Evolutionary conservation across 2,329 filamentous ascomycete genomes (phyloP).

Genomic region (Fusarium xylarioides): DNA sequence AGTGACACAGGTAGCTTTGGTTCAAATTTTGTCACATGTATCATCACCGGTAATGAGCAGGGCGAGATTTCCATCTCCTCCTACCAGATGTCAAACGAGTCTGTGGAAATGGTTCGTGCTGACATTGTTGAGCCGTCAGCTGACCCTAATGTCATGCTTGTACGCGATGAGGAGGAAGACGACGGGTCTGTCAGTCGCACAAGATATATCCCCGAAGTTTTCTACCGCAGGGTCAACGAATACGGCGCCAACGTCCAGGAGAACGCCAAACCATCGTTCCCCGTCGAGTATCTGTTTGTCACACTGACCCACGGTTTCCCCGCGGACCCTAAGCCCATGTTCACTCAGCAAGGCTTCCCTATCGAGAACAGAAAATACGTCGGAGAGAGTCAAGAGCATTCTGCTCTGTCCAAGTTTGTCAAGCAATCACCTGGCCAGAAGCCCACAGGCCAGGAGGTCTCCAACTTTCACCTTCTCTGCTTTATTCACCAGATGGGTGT

Average conservation of each 20-base stretch:
- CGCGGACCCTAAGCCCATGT: slow-evolving; percentile 78
- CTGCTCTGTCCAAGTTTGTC: slow-evolving; percentile 73
- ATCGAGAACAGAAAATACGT: slow-evolving; percentile 91
- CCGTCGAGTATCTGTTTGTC: slow-evolving; percentile 94
- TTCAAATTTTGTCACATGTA: slow-evolving; percentile 96
- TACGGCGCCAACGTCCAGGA: slow-evolving; percentile 96
- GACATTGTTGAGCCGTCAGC: slow-evolving; percentile 96
- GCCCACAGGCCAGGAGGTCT: slow-evolving; percentile 72
- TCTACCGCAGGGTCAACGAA: slow-evolving; percentile 94
- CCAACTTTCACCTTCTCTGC: slow-evolving; percentile 93
- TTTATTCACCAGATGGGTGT: slow-evolving; percentile 85
- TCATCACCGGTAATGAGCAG: slow-evolving; percentile 90
- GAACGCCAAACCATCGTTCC: slow-evolving; percentile 95
- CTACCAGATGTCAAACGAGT: slow-evolving; percentile 94
- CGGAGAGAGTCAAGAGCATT: slow-evolving; percentile 84
- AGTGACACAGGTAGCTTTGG: slow-evolving; percentile 94
- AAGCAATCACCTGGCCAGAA: slow-evolving; percentile 69
- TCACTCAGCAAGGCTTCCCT: slow-evolving; percentile 79
- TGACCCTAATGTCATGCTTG: slow-evolving; percentile 92
- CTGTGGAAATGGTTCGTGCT: slow-evolving; percentile 95
- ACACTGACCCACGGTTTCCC: slow-evolving; percentile 98
- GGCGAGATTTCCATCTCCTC: slow-evolving; percentile 89
- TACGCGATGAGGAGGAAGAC: slow-evolving; percentile 90
- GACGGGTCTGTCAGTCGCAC: slow-evolving; percentile 73
- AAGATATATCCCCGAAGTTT: slow-evolving; percentile 96